phyloP scores from a whole-genome alignment of 2,329 filamentous ascomycete species.

The Xylaria sp. region DNA sequence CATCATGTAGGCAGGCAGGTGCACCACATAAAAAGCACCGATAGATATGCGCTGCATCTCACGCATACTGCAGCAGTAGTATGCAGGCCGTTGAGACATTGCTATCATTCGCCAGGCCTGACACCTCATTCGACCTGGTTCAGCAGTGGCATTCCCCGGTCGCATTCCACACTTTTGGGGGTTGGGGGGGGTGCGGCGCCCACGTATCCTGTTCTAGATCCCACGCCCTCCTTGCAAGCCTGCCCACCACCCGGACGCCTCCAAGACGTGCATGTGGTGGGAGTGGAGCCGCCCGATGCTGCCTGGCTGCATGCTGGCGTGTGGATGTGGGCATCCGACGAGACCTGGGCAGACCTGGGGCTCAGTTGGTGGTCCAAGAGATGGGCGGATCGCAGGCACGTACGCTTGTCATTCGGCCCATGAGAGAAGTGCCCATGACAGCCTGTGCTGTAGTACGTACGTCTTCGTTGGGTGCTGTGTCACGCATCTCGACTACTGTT shows the following conservation, averaged over 20 bases:
- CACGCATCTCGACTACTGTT: constrained; percentile 6
- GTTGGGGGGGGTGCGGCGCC: constrained; percentile 12
- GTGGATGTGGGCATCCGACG: constrained; percentile 27
- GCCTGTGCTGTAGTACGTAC: neutral
- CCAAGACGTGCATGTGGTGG: constrained; percentile 25
- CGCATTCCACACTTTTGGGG: constrained; percentile 2
- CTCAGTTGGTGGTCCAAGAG: constrained; percentile 12
- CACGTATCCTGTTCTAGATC: constrained; percentile 35
- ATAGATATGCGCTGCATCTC: constrained; percentile 41
- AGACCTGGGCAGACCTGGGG: no score
- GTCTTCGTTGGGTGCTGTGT: constrained; percentile 20
- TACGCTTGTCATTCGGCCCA: constrained; percentile 27
- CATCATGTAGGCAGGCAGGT: neutral
- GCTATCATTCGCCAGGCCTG: constrained; percentile 35
- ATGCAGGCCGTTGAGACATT: constrained; percentile 40
- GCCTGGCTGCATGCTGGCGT: constrained; percentile 27
- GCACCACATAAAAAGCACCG: constrained; percentile 22
- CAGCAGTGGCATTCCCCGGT: constrained; percentile 34
- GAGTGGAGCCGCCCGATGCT: constrained; percentile 29
- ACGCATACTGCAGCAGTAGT: constrained; percentile 40
- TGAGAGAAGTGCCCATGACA: neutral
- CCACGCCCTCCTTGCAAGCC: constrained; percentile 16
- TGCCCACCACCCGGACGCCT: constrained; percentile 32
- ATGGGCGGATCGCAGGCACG: constrained; percentile 13
- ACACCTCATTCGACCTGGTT: constrained; percentile 29